Conservation (phyloP, 257 asterid species). For the Ajuga chamaepitys region DNA sequence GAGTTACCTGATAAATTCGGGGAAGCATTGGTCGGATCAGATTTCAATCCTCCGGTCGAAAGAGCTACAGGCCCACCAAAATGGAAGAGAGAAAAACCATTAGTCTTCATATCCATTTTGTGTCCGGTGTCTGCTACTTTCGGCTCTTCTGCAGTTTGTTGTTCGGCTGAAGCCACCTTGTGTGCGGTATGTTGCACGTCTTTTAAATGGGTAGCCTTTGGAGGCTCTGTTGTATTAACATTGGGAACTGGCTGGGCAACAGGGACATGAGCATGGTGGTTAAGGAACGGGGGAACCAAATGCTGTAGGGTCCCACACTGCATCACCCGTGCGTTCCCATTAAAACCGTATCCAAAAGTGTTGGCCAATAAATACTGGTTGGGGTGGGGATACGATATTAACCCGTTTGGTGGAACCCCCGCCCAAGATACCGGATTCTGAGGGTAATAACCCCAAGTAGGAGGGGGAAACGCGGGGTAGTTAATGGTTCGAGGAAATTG, state of each 20-base stretch:
- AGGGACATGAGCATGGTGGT: conserved; percentile 48
- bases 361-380: conserved; percentile 57
- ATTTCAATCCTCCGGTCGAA: conserved; percentile 45
- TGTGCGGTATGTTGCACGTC: conserved; percentile 23
- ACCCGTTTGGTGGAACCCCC: conserved; percentile 54
- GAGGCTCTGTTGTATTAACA: conserved; percentile 31
- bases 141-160: conserved; percentile 27
- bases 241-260: conserved; percentile 53
- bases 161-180: conserved; percentile 23
- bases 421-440: conserved; percentile 71
- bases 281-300: conserved; percentile 43
- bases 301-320: conserved; percentile 66
- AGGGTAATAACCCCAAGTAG: conserved; percentile 59
- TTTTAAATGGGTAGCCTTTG: conserved; percentile 32
- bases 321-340: conserved; percentile 50
- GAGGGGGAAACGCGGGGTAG: conserved; percentile 71
- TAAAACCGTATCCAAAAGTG: conserved; percentile 57
- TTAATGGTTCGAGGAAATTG: conserved; percentile 54
- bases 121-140: conserved; percentile 28
- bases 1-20: conserved; percentile 22
- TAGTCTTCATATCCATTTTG: conserved; percentile 29
- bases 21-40: conserved; percentile 33
- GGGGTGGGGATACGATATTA: conserved; percentile 57
- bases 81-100: conserved; percentile 91
- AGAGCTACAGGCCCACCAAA: conserved; percentile 83